A percentile compares a stretch with the other conserved stretches of the same genome.
These are phyloP conservation scores for Microbotryum violaceum DNA, from an alignment of 1,284 basidiomycete species.

Conservation along the genomic window DNA sequence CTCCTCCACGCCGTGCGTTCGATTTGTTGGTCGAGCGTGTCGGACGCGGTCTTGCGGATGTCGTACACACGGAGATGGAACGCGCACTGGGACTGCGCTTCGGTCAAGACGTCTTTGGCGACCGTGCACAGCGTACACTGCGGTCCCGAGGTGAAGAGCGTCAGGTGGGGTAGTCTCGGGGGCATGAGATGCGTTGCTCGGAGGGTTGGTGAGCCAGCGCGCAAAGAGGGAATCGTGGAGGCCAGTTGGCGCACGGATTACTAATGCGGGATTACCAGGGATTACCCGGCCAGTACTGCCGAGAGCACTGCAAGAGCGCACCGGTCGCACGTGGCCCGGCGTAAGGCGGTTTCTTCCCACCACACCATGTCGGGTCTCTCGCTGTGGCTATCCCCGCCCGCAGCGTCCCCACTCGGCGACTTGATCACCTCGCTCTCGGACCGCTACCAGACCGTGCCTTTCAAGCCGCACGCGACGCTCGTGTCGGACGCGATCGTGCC, in stretches of 20 bases:
- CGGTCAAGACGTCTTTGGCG: constrained; percentile 27
- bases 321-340: too few species aligned
- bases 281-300: too few species aligned
- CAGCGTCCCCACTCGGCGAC: not conserved
- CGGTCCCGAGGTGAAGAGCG: constrained; percentile 28
- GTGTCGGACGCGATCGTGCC: constrained; percentile 10
- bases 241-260: too few species aligned
- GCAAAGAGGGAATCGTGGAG: too few species aligned
- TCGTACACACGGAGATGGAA: constrained; percentile 32
- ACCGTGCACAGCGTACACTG: constrained; percentile 33
- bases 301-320: too few species aligned
- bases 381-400: constrained; percentile 12
- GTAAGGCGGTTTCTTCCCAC: not conserved
- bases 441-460: not conserved
- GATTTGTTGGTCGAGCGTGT: constrained; percentile 19
- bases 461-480: constrained; percentile 14
- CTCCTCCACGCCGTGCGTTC: constrained; percentile 30
- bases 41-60: constrained; percentile 16
- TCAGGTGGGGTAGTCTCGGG: constrained; percentile 24
- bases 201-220: too few species aligned
- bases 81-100: constrained; percentile 15
- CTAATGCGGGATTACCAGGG: too few species aligned
- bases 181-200: too few species aligned
- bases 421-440: constrained; percentile 4
- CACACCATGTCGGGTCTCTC: constrained; percentile 2